Evolutionary conservation across 345 rosid genomes (phyloP), one percentile per base, ranked within the genome.

Genomic region (Odontarrhena argentea): DNA sequence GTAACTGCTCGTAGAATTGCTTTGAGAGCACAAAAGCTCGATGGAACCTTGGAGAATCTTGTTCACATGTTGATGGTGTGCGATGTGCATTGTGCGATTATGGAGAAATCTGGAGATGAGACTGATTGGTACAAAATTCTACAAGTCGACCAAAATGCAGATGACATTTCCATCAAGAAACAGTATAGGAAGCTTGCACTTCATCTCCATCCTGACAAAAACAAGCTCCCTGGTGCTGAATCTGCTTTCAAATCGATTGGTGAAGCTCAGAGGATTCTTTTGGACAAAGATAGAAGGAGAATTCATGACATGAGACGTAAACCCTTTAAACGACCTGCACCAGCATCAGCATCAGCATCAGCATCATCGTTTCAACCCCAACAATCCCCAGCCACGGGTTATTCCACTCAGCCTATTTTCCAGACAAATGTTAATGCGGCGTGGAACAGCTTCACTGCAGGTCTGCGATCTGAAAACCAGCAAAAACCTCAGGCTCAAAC

Each of bases 131-230:
- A 91, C 71, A 89, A 80, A 60, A 87, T 94, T 30, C 92, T 94
- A 42, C 88, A 94, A 70, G 68, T 91, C 22, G 83, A 82, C 44
- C 80, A 51, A 24, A 77, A 74, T 4, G 87, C 88, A 8, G 95
- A 91, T 71, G 96, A 87, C 42, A 67, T 65, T 34, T 51, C 84
- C 28, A 88, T 91, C 69, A 91, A 80, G 87, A 94, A 91, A 77
- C 97, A 91, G 80, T 94, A 85, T 54, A 80, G 72, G 74, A 94
- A 85, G 81, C 79, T 84, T 62, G 97, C 99, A 14, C 88, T 94
- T 49, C 76, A 50, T 46, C 96, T 94, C 54, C 99, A 94, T 76
- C 99, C 97, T 2, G 97, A 94, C 76, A 94, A 94, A 76, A 94
- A 87, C 74, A 82, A 83, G 68, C 82, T 91, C 65, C 87, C 97